Evolutionary conservation across 805 yeast species (phyloP), one percentile per base, ranked within the genome.

Genomic region (Lachancea thermotolerans): DNA sequence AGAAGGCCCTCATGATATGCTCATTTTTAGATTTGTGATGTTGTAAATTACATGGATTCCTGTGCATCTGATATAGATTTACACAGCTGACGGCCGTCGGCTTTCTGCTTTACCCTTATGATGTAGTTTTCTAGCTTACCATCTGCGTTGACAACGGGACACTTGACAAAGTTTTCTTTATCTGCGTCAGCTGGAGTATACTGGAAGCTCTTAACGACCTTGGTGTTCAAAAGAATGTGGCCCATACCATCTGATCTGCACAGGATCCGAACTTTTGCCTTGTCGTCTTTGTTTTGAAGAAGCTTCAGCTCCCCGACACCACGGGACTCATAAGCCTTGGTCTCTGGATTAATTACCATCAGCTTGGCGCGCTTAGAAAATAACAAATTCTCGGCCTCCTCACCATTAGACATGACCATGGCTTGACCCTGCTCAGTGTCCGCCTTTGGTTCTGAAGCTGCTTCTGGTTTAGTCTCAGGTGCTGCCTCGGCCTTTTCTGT

Each of bases 161-260:
- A 69, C 51, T 82, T 74, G 11, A 89, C 79, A 52, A 78, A 65
- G 28, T 80, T 77, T 28, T 86, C 82, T 60, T 81, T 75, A 40
- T 91, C 81, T 46, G 59, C 54, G 14, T 65, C 54, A 37, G 79
- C 68, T 2, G 76, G 70, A 10, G 74, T 69, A 60, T 88, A 90
- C 1, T 69, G 69, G 47, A 87, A 68, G 41, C 76, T 77, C 43
- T 74, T 74, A 9, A 76, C 69, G 10, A 89, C 64, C n/a, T 71
- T 65, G 11, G 80, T 70, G 60, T 91, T 91, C 48, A 91, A 66
- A 38, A 91, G 64, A 12, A 89, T 81, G 54, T 95, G 77, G 34
- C 84, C 82, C 34, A 88, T 81, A 27, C 96, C 96, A 46, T 90
- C 98, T 0, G 96, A 86, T 57, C 98, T 79, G 16, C 91, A 74